Evolutionary conservation across 2,329 filamentous ascomycete genomes (phyloP).

Genomic region (Neofusicoccum sp.): DNA sequence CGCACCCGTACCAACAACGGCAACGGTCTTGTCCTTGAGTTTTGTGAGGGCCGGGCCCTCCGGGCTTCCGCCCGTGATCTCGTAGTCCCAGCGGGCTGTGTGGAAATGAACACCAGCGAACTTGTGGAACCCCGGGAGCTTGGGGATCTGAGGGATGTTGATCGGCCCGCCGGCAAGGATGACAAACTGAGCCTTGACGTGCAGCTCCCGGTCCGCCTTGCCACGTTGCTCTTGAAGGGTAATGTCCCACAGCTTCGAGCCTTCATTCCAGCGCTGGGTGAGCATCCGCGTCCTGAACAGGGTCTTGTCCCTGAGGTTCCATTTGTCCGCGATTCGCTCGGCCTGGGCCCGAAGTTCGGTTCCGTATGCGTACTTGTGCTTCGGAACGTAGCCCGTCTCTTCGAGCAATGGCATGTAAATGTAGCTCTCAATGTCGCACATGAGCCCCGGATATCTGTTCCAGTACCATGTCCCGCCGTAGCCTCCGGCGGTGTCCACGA

Average conservation of each 20-base stretch:
- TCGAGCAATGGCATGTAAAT: conserved; percentile 43
- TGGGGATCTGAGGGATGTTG: conserved; percentile 31
- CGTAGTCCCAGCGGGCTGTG: conserved; percentile 18
- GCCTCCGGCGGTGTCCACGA: conserved; percentile 25
- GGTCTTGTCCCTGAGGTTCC: conserved; percentile 41
- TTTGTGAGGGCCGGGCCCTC: conserved; percentile 25
- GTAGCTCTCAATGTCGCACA: conserved; percentile 20
- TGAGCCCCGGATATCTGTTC: conserved; percentile 31
- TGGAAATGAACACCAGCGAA: conserved; percentile 39
- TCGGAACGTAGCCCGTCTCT: conserved; percentile 32
- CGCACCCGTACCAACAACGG: conserved; percentile 29
- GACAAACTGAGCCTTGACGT: conserved; percentile 28
- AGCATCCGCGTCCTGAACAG: conserved; percentile 37
- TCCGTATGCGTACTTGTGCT: conserved; percentile 34
- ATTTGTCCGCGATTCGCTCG: conserved; percentile 39
- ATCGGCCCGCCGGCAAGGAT: conserved; percentile 30
- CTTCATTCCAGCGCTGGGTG: conserved; percentile 52
- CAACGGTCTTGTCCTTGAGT: conserved; percentile 22
- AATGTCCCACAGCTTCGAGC: conserved; percentile 32
- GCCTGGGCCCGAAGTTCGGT: conserved; percentile 37
- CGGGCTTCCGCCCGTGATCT: conserved; percentile 36
- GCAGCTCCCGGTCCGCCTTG: conserved; percentile 29
- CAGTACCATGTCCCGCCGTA: conserved; percentile 30
- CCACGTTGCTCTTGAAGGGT: conserved; percentile 36
- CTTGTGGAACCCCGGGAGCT: conserved; percentile 31